Evolutionary conservation across 2,329 filamentous ascomycete species (phyloP).

Genomic region (Cordyceps militaris): DNA sequence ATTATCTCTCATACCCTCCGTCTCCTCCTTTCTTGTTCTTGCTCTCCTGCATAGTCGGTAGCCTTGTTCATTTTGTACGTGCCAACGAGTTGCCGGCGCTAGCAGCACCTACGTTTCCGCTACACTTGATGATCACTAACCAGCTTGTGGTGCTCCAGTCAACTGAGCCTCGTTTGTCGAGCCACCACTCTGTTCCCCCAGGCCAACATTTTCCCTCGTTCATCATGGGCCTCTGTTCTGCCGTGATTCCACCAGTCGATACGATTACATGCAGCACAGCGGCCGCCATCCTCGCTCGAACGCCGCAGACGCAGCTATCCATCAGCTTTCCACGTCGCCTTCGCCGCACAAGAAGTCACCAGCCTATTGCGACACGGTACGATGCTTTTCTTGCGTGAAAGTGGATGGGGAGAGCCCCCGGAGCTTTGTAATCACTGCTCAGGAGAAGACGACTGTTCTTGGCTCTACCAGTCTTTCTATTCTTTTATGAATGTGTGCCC

Average conservation of each 20-base stretch:
- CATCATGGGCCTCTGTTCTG: no score
- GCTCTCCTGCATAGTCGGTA: not conserved
- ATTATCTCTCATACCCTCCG: no score
- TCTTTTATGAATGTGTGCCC: conserved; percentile 10
- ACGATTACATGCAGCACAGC: not conserved
- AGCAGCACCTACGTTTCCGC: no score
- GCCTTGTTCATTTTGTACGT: no score
- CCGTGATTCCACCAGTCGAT: not conserved
- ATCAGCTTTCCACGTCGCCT: not conserved
- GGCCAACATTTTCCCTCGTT: no score
- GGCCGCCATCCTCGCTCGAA: not conserved
- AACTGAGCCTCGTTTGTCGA: conserved; percentile 6
- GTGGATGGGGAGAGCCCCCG: not conserved
- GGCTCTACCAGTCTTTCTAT: conserved; percentile 11
- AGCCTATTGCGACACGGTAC: not conserved
- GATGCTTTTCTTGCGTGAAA: not conserved
- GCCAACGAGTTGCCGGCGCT: no score
- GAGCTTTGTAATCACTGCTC: not conserved
- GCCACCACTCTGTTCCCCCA: not conserved
- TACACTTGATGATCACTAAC: no score
- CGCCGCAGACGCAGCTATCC: not conserved
- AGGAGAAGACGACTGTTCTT: not conserved
- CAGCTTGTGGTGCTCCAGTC: not conserved
- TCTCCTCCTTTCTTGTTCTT: not conserved
- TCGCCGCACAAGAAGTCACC: not conserved